These are phyloP conservation scores for Irpex sp. DNA, from an alignment of 1,284 basidiomycete genomes.

Conservation along the genomic window DNA sequence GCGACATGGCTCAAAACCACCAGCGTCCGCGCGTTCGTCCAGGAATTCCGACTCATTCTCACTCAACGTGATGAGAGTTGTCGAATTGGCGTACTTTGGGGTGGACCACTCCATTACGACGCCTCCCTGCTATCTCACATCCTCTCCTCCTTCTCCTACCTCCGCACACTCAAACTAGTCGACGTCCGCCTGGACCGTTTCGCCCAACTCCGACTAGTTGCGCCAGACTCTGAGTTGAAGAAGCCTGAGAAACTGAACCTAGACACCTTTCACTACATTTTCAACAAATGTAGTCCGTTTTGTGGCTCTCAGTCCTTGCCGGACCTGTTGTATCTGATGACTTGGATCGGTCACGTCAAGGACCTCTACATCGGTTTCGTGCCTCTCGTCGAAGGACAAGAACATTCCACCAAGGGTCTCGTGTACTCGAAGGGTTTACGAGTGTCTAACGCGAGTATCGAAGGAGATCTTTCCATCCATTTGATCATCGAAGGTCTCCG, in stretches of 20 bases:
- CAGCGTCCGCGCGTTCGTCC: not conserved
- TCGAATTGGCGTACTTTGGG: not conserved
- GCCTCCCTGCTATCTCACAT: not conserved
- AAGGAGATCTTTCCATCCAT: not conserved
- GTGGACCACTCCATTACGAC: not conserved
- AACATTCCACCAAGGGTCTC: not conserved
- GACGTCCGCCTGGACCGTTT: not conserved
- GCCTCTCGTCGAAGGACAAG: not conserved
- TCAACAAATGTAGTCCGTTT: not conserved
- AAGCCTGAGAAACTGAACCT: not conserved
- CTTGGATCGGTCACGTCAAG: not conserved
- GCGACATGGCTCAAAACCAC: not conserved
- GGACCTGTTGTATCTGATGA: not conserved
- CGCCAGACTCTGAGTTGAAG: not conserved
- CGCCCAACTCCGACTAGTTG: not conserved
- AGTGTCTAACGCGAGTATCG: not conserved
- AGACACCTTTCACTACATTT: not conserved
- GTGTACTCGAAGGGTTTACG: not conserved
- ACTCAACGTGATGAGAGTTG: not conserved
- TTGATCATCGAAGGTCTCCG: not conserved
- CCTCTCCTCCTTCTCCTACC: not conserved
- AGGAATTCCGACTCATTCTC: not conserved
- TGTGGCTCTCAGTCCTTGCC: not conserved
- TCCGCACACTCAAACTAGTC: not conserved
- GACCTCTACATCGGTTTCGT: not conserved